Percentiles rank a stretch among this genome's conserved stretches.
Conservation (phyloP, 306 rosid species). For the Fragaria iinumae region DNA sequence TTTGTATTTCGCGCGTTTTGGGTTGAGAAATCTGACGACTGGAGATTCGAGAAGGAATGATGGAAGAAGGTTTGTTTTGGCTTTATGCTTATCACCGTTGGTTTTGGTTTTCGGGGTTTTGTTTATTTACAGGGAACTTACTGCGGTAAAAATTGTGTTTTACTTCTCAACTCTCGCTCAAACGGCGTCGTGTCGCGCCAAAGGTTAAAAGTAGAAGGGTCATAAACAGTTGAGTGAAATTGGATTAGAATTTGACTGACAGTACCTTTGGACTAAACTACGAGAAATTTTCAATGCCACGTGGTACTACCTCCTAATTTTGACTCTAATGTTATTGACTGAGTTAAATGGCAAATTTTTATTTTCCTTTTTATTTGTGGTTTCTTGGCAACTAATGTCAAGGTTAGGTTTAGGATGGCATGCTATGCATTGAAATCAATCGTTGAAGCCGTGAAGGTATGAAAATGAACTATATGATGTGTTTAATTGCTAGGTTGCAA, state of each 20-base stretch:
- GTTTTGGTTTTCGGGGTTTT: constrained; percentile 9
- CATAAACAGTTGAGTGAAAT: background rate
- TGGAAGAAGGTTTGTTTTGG: constrained; percentile 25
- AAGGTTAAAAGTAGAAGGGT: background rate
- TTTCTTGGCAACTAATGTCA: no score
- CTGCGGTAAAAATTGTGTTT: background rate
- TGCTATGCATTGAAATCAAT: background rate
- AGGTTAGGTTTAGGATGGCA: background rate
- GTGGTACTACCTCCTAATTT: background rate
- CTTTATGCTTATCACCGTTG: constrained; percentile 34
- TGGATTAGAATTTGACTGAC: background rate
- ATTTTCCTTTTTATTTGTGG: no score
- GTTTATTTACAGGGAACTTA: background rate
- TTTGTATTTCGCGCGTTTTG: constrained; percentile 32
- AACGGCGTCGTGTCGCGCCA: background rate
- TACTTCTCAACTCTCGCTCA: background rate
- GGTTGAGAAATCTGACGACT: constrained; percentile 45
- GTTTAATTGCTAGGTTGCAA: background rate
- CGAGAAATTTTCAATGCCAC: no score
- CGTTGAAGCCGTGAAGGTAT: background rate
- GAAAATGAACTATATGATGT: background rate
- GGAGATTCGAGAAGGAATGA: constrained; percentile 33
- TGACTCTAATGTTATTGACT: background rate
- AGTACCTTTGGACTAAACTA: no score
- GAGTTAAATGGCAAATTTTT: background rate